Percentiles rank a stretch among this genome's conserved stretches.
Conservation (phyloP, 2,329 filamentous ascomycete genomes). For the Pseudonectria buxi region DNA sequence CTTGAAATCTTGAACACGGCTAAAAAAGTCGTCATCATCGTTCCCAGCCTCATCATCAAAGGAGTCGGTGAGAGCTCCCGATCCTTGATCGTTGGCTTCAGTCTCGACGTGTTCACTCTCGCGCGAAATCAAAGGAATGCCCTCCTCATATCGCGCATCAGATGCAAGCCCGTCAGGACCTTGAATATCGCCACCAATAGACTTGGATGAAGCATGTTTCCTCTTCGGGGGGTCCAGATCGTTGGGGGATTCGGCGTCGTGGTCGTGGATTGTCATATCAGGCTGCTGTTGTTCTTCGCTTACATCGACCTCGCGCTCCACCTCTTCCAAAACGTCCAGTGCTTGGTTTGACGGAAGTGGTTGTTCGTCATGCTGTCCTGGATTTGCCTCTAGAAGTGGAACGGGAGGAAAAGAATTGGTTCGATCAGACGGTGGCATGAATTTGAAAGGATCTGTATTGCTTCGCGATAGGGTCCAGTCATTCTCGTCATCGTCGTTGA, state of each 20-base stretch:
- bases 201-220: constrained; percentile 26
- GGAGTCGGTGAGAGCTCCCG: constrained; percentile 18
- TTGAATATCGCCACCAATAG: constrained; percentile 37
- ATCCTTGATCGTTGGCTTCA: constrained; percentile 11
- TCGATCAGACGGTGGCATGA: constrained; percentile 50
- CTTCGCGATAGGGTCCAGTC: constrained; percentile 49
- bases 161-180: constrained; percentile 35
- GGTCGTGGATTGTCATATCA: constrained; percentile 5
- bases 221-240: constrained; percentile 8
- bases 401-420: constrained; percentile 59
- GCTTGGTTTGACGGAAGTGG: constrained; percentile 44
- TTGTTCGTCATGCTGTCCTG: constrained; percentile 26
- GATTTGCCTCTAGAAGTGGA: constrained; percentile 31
- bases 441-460: constrained; percentile 52
- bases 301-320: constrained; percentile 41
- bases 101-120: constrained; percentile 6
- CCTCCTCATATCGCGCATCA: constrained; percentile 63
- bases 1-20: constrained; percentile 36
- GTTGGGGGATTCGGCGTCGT: constrained; percentile 5
- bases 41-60: constrained; percentile 42
- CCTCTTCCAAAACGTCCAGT: constrained; percentile 45
- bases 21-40: constrained; percentile 59
- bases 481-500: constrained; percentile 51
- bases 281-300: constrained; percentile 31
- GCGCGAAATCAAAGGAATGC: constrained; percentile 54